Conservation (phyloP, 805 yeast genomes). For the Myxozyma monticola region DNA sequence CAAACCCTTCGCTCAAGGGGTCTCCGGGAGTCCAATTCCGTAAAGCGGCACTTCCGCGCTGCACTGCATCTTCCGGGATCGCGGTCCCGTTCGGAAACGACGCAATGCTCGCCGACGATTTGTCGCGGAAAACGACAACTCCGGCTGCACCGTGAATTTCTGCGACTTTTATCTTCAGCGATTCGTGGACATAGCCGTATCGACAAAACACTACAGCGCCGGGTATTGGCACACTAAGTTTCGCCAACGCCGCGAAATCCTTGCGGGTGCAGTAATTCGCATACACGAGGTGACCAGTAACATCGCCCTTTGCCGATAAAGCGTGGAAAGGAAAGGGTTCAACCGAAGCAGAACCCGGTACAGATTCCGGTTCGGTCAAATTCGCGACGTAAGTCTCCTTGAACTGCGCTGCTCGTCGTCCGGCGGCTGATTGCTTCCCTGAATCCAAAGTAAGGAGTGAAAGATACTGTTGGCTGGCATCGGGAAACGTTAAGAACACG, state of each 20-base stretch:
- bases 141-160: constrained; percentile 68
- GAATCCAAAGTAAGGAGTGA: constrained; percentile 1
- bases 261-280: constrained; percentile 66
- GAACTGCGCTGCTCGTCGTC: constrained; percentile 50
- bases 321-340: constrained; percentile 59
- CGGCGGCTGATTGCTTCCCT: constrained; percentile 21
- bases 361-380: constrained; percentile 19
- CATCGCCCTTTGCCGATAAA: constrained; percentile 73
- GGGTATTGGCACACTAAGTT: constrained; percentile 49
- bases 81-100: constrained; percentile 77
- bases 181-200: constrained; percentile 67
- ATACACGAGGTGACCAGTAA: constrained; percentile 62
- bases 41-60: constrained; percentile 72
- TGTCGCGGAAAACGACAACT: constrained; percentile 68
- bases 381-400: constrained; percentile 46
- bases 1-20: constrained; percentile 71
- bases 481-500: constrained; percentile 68
- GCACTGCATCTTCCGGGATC: constrained; percentile 70
- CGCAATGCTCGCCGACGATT: constrained; percentile 53
- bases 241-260: constrained; percentile 54
- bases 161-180: constrained; percentile 73
- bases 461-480: constrained; percentile 33
- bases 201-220: constrained; percentile 67
- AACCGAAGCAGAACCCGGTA: constrained; percentile 7
- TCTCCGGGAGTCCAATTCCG: constrained; percentile 68